These are phyloP conservation scores for Cladosporium sp. DNA, from an alignment of 2,329 filamentous ascomycete genomes.

Conservation along the genomic window DNA sequence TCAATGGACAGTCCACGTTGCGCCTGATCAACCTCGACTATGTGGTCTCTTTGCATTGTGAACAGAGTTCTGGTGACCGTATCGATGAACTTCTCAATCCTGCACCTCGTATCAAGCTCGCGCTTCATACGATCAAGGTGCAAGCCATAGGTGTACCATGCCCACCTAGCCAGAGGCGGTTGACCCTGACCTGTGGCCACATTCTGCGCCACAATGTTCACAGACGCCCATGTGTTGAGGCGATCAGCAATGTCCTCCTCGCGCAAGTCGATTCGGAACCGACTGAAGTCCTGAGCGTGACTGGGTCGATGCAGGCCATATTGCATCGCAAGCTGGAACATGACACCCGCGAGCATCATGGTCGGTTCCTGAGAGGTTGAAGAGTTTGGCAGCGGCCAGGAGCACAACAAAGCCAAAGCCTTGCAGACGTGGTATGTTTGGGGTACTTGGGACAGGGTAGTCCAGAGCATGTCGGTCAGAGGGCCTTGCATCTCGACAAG, in stretches of 20 bases:
- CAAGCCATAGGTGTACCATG: constrained; percentile 69
- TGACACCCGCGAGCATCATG: constrained; percentile 73
- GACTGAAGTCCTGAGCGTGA: constrained; percentile 77
- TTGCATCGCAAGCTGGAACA: constrained; percentile 83
- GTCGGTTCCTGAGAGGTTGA: constrained; percentile 75
- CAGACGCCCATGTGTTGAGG: constrained; percentile 76
- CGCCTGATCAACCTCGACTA: constrained; percentile 45
- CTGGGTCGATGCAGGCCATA: constrained; percentile 77
- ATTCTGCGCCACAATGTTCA: constrained; percentile 75
- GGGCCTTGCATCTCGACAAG: constrained; percentile 62
- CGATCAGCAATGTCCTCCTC: constrained; percentile 75
- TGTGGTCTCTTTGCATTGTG: constrained; percentile 68
- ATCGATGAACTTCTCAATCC: constrained; percentile 70
- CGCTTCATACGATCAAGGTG: constrained; percentile 57
- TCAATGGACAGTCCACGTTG: constrained; percentile 33
- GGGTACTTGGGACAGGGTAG: constrained; percentile 69
- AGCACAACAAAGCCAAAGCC: constrained; percentile 72
- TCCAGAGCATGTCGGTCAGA: constrained; percentile 68
- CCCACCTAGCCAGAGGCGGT: constrained; percentile 51
- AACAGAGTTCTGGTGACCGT: constrained; percentile 76
- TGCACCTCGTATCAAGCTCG: constrained; percentile 63
- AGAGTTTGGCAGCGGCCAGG: constrained; percentile 78
- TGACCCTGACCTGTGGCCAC: constrained; percentile 81
- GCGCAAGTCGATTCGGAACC: constrained; percentile 61
- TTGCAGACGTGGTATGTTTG: constrained; percentile 78